Base-by-base conservation (phyloP, 2,329 filamentous ascomycete genomes). In the Trichoderma guizhouense region DNA sequence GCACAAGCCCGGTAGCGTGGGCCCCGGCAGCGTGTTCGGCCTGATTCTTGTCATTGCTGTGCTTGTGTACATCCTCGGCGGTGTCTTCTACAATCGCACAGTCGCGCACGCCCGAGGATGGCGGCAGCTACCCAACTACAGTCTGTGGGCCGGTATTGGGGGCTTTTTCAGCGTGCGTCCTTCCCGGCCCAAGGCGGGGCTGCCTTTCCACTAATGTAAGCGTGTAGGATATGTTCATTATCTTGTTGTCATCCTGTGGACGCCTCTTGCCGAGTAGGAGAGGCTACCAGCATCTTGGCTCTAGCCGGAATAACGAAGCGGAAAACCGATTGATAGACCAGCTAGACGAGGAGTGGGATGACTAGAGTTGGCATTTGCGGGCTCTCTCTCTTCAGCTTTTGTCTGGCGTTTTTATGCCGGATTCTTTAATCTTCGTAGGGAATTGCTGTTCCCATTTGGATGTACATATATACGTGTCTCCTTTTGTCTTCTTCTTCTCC, bases 331-430 rank as follows among this genome's bases (percentile, higher is more conserved):
- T 98, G 76, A 98, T 99, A 80, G 95, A 98, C 81, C 94, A 98
- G 81, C 86, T 98, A 72, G 96, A 98, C 78, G 95, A 98, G 81
- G 95, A 98, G 80, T 98, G 95, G 95, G 95, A 98, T 76, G 95
- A 97, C 74, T 91, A 68, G 64, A 36, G 36, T 47, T 68, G 58
- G 15, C 32, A 43, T 21, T 14, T 57, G 34, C 43, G 57, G 61
- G 18, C n/a, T 74, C 64, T 30, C 24, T 58, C 60, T 68, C 15
- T 55, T 63, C 26, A 14, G 43, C 18, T 60, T 32, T 63, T 30
- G 39, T 67, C 61, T 57, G 64, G 64, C 65, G 12, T 24, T 58
- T 43, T 18, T 9, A 60, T 43, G 53, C 65, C 65, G n/a, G 53
- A 43, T n/a, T 12, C 18, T 24, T 53, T 60, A 34, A 34, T 47